These are phyloP conservation scores for Mycena vitilis DNA, from an alignment of 768 basidiomycete species.

Conservation along the genomic window DNA sequence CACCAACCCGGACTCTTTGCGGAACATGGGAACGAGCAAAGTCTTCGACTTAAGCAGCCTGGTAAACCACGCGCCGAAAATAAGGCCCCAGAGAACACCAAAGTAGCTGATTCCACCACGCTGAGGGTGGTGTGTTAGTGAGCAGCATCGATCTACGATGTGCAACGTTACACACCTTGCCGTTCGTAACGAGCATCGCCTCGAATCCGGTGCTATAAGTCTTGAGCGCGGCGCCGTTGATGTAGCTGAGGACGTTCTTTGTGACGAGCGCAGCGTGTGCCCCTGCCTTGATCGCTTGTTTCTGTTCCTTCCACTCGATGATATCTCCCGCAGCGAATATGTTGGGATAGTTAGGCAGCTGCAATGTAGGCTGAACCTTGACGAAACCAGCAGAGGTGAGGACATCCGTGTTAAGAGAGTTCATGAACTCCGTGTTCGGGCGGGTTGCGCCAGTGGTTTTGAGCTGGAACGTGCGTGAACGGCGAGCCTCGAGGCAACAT, in stretches of 20 bases:
- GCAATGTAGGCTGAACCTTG: conserved; percentile 68
- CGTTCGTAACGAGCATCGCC: conserved; percentile 66
- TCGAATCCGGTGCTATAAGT: conserved; percentile 64
- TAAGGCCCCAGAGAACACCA: conserved; percentile 58
- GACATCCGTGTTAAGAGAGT: conserved; percentile 30
- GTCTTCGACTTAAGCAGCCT: conserved; percentile 53
- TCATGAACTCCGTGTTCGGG: conserved; percentile 52
- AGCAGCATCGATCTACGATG: conserved; percentile 17
- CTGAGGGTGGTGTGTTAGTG: conserved; percentile 43
- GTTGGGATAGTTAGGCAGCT: conserved; percentile 59
- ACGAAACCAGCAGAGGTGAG: conserved; percentile 58
- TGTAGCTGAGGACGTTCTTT: conserved; percentile 60
- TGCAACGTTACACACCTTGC: conserved; percentile 55
- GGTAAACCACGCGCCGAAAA: conserved; percentile 59
- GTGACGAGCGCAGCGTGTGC: conserved; percentile 60
- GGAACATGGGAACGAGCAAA: conserved; percentile 40
- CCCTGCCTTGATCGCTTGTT: conserved; percentile 59
- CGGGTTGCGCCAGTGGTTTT: conserved; percentile 36
- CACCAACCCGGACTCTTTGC: conserved; percentile 18
- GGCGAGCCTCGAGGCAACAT: neutral
- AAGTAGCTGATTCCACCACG: conserved; percentile 56
- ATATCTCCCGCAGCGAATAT: conserved; percentile 78
- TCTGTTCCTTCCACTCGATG: conserved; percentile 73
- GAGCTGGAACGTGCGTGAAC: conserved; percentile 10
- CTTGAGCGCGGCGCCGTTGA: conserved; percentile 48